A percentile compares a stretch with the other conserved stretches of the same genome.
These are phyloP conservation scores for Waitea zeae DNA, from an alignment of 1,284 basidiomycete species.

Conservation along the genomic window DNA sequence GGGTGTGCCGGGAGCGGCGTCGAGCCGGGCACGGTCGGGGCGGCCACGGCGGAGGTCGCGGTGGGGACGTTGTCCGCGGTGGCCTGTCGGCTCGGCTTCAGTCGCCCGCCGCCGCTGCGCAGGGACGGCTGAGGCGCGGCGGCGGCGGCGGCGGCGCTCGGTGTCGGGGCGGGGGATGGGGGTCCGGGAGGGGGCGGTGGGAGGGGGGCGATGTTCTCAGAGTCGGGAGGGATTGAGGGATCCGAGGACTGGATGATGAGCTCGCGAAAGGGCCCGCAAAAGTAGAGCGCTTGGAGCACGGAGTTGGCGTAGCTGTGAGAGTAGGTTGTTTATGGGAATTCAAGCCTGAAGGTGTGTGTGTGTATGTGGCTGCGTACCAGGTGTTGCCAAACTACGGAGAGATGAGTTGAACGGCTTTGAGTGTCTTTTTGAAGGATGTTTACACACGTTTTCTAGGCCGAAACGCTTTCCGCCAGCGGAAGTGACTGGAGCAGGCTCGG, in stretches of 20 bases:
- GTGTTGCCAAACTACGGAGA: conserved; percentile 60
- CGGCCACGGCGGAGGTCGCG: conserved; percentile 9
- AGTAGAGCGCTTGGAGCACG: conserved; percentile 90
- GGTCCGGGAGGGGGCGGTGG: conserved; percentile 13
- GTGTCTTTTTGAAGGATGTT: neutral
- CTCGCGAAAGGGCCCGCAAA: conserved; percentile 67
- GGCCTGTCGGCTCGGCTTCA: too few species aligned
- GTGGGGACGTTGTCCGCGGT: too few species aligned
- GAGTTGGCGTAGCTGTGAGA: conserved; percentile 84
- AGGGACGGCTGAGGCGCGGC: conserved; percentile 6
- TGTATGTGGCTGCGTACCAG: conserved; percentile 21
- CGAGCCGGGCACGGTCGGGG: conserved; percentile 7
- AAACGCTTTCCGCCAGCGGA: conserved; percentile 68
- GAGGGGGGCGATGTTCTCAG: conserved; percentile 10
- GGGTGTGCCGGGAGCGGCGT: too few species aligned
- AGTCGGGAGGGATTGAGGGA: too few species aligned
- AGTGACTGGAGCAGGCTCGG: too few species aligned
- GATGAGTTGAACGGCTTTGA: conserved; percentile 2
- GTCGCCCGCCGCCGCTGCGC: neutral
- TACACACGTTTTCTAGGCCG: conserved; percentile 83
- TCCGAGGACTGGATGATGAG: conserved; percentile 51
- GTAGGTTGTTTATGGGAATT: conserved; percentile 3
- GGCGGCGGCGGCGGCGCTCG: conserved; percentile 21
- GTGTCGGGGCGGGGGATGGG: conserved; percentile 16
- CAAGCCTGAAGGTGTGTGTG: neutral